Evolutionary conservation across 176 grass and related monocot species (phyloP), one percentile per base, ranked within the genome.

Genomic region (Triticum timopheevii): DNA sequence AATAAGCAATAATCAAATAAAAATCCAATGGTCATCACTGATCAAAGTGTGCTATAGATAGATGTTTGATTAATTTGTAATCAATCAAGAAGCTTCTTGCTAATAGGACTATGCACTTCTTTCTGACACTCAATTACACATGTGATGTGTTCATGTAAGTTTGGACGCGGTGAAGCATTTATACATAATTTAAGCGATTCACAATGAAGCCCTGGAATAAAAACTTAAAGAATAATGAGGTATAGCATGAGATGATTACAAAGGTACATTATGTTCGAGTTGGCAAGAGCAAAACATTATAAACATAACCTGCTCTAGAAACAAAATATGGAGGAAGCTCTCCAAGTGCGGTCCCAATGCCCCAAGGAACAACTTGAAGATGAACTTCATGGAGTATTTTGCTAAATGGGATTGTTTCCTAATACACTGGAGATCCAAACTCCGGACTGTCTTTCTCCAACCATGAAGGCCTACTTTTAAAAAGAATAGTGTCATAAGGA

Each of bases 301-400:
- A 58, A 75, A 86, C 20, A 6, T 34, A 92, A 98, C 96, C 96
- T 91, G 93, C 90, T 98, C 90, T 92, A 79, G 96, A 95, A 49
- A 98, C 85, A 81, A 98, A 98, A 91, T 95, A 98, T 62, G 96
- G 96, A 89, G 96, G 96, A 85, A 98, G 92, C 76, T 98, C 96
- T 61, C 93, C 96, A 59, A 98, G 92, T 81, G 96, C 88, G 85
- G 96, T 98, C 86, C 93, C 96, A 87, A 95, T 79, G 49, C 96
- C 96, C 96, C 96, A 98, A 52, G 95, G 93, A 72, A 98, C 52
- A 87, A 93, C 92, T 92, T 98, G 93, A 20, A 98, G 86, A 76
- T 94, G 83, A 94, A 98, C 86, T 65, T 98, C 90, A 66, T 86
- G 88, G 35, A 95, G 90, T 88, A 95, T 95, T 87, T 81, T 94